These are phyloP conservation scores for Pseudocercospora fuligena DNA, from an alignment of 2,329 filamentous ascomycete species.

Conservation along the genomic window DNA sequence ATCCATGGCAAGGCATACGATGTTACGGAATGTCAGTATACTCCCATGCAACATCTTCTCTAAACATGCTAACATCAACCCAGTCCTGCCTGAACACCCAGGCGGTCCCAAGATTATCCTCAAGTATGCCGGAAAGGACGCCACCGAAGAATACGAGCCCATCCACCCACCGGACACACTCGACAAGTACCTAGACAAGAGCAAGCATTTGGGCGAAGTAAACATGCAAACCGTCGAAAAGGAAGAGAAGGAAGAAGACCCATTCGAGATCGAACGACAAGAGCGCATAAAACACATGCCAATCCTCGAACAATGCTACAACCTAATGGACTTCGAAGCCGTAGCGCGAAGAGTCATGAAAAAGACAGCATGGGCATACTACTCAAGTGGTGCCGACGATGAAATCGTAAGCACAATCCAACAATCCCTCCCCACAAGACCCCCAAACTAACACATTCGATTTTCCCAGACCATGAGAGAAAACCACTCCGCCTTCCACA, in stretches of 20 bases:
- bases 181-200: slow-evolving; percentile 76
- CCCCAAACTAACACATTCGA: background rate
- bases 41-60: slow-evolving; percentile 45
- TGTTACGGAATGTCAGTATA: slow-evolving; percentile 54
- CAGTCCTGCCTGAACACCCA: slow-evolving; percentile 66
- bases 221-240: slow-evolving; percentile 80
- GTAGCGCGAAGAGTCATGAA: slow-evolving; percentile 92
- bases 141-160: slow-evolving; percentile 87
- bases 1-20: slow-evolving; percentile 80
- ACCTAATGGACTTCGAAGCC: slow-evolving; percentile 92
- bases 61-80: slow-evolving; percentile 1
- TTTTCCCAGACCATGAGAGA: slow-evolving; percentile 65
- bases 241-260: slow-evolving; percentile 69
- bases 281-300: slow-evolving; percentile 73
- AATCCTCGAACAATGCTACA: slow-evolving; percentile 84
- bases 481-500: slow-evolving; percentile 94
- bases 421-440: background rate
- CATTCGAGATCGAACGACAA: slow-evolving; percentile 74
- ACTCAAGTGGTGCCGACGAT: slow-evolving; percentile 89
- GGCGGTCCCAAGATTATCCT: slow-evolving; percentile 92
- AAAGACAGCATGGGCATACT: slow-evolving; percentile 96
- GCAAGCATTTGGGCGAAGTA: slow-evolving; percentile 86
- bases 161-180: slow-evolving; percentile 89
- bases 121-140: slow-evolving; percentile 95
- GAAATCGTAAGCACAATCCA: slow-evolving; percentile 16